These are phyloP conservation scores for Solanum chaucha DNA, from an alignment of 257 asterid genomes.

Conservation along the genomic window DNA sequence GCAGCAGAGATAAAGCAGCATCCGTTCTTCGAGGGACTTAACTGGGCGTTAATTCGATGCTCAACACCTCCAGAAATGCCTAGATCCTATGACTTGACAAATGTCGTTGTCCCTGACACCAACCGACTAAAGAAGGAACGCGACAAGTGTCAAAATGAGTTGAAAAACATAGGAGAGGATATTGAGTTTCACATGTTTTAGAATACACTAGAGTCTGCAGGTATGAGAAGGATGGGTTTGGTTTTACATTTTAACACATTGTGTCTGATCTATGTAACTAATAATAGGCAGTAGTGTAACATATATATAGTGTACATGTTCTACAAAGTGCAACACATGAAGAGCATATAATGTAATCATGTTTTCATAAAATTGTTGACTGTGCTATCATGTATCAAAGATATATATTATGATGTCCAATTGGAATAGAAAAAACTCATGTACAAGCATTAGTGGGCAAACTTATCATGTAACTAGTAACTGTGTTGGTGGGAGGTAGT, in stretches of 20 bases:
- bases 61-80: slow-evolving; percentile 52
- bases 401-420: background rate
- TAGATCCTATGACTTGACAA: background rate
- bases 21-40: slow-evolving; percentile 53
- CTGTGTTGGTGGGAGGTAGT: background rate
- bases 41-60: slow-evolving; percentile 69
- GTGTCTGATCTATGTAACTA: background rate
- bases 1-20: slow-evolving; percentile 59
- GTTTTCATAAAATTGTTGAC: background rate
- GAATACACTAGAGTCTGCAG: background rate
- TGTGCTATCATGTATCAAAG: background rate
- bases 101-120: background rate
- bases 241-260: background rate
- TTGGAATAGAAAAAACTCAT: background rate
- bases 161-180: slow-evolving; percentile 15
- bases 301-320: slow-evolving; percentile 2
- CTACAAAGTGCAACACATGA: background rate
- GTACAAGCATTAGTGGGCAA: background rate
- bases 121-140: slow-evolving; percentile 7
- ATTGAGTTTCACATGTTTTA: slow-evolving; percentile 25
- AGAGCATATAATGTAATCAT: background rate
- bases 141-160: slow-evolving; percentile 6
- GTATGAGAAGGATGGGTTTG: background rate
- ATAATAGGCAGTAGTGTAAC: background rate
- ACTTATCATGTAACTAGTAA: background rate